Conservation (phyloP, 2,329 filamentous ascomycete genomes). For the Cadophora sp. region DNA sequence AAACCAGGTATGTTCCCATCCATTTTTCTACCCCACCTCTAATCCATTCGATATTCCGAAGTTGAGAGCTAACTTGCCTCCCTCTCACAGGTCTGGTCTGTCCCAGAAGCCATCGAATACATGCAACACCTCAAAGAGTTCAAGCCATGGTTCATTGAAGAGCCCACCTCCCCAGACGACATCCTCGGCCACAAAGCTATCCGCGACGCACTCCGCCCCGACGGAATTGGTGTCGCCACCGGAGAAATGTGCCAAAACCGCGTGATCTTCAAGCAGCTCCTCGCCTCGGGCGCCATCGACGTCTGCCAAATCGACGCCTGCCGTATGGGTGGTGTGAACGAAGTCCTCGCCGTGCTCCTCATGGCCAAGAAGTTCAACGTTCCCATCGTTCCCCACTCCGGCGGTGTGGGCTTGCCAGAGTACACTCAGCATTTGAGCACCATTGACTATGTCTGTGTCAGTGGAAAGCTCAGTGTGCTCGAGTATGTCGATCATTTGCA, state of each 20-base stretch:
- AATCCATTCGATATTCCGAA: neutral
- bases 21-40: neutral
- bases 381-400: constrained; percentile 87
- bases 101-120: constrained; percentile 86
- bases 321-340: constrained; percentile 88
- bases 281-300: constrained; percentile 81
- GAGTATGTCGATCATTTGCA: constrained; percentile 95
- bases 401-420: constrained; percentile 88
- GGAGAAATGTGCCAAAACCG: constrained; percentile 97
- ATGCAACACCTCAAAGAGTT: constrained; percentile 84
- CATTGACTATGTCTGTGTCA: constrained; percentile 90
- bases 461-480: constrained; percentile 79
- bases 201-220: constrained; percentile 76
- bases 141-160: constrained; percentile 93
- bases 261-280: constrained; percentile 91
- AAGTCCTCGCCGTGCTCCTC: constrained; percentile 87
- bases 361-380: constrained; percentile 77
- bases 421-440: constrained; percentile 94
- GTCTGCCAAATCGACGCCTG: constrained; percentile 92
- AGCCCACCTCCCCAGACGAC: constrained; percentile 90
- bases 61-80: neutral
- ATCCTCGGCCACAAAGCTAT: constrained; percentile 88
- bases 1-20: constrained; percentile 68
- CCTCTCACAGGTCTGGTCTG: constrained; percentile 71
- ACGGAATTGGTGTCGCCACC: constrained; percentile 83